Percentiles rank a stretch among this genome's conserved stretches.
Conservation (phyloP, 2,329 filamentous ascomycete species). For the Cryphonectria nitschkei region DNA sequence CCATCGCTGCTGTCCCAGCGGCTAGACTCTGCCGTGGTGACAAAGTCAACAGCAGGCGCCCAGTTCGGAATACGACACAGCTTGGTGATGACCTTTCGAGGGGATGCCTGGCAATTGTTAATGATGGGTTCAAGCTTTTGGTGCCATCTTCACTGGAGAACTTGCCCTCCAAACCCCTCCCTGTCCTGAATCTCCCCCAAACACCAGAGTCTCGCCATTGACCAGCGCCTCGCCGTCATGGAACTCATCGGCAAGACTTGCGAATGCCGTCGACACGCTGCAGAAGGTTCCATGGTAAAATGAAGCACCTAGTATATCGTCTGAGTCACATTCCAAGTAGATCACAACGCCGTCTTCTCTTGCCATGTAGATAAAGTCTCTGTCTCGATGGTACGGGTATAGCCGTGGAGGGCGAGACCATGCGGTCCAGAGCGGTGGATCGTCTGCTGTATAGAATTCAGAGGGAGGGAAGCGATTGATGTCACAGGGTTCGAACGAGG, state of each 20-base stretch:
- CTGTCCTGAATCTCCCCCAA: slow-evolving; percentile 76
- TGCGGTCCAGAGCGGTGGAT: slow-evolving; percentile 72
- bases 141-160: not conserved
- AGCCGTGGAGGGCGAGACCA: slow-evolving; percentile 81
- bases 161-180: slow-evolving; percentile 76
- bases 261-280: slow-evolving; percentile 81
- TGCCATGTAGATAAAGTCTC: slow-evolving; percentile 83
- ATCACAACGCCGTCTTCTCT: slow-evolving; percentile 84
- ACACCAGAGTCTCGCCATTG: slow-evolving; percentile 73
- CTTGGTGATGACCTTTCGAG: slow-evolving; percentile 56
- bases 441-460: slow-evolving; percentile 50
- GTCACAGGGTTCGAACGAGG: slow-evolving; percentile 51
- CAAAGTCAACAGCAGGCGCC: slow-evolving; percentile 61
- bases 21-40: slow-evolving; percentile 47
- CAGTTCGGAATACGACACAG: slow-evolving; percentile 68
- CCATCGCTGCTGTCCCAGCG: slow-evolving; percentile 35
- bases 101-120: slow-evolving; percentile 48
- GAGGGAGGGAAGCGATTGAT: slow-evolving; percentile 47
- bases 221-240: slow-evolving; percentile 20
- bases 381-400: slow-evolving; percentile 60
- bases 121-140: not conserved
- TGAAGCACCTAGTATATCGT: slow-evolving; percentile 57
- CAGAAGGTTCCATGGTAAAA: slow-evolving; percentile 69
- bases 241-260: slow-evolving; percentile 68
- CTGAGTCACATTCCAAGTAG: slow-evolving; percentile 69